Conservation (phyloP, 2,329 filamentous ascomycete genomes). For the Hymenotorrendiella dingleyae region DNA sequence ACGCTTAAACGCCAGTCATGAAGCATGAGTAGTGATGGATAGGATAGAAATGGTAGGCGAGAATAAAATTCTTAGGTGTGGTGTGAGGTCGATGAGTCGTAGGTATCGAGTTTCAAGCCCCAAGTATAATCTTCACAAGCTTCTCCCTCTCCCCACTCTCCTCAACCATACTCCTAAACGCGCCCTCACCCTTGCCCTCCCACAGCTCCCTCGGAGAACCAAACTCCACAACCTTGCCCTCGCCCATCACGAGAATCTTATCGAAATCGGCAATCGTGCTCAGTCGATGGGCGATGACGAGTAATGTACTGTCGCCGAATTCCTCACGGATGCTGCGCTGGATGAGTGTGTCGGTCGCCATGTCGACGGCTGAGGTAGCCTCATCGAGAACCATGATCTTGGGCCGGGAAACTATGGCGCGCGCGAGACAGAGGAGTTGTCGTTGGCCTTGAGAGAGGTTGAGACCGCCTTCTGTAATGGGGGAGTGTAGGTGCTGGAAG, state of each 20-base stretch:
- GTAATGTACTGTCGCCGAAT: conserved; percentile 60
- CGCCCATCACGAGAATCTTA: conserved; percentile 63
- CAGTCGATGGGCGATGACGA: conserved; percentile 71
- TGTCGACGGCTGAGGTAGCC: conserved; percentile 73
- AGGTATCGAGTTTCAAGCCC: background rate
- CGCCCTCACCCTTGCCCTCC: conserved; percentile 35
- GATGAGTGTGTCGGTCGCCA: conserved; percentile 68
- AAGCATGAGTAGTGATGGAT: too few species aligned
- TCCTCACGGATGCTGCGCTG: conserved; percentile 68
- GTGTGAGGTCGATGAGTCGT: too few species aligned
- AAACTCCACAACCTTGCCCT: conserved; percentile 62
- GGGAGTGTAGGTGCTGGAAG: conserved; percentile 56
- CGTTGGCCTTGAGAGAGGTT: conserved; percentile 73
- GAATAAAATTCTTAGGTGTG: too few species aligned
- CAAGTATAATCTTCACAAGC: conserved; percentile 18
- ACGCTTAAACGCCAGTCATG: too few species aligned
- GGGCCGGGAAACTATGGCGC: conserved; percentile 64
- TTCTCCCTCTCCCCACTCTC: conserved; percentile 50
- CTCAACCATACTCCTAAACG: conserved; percentile 59
- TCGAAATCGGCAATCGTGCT: conserved; percentile 76
- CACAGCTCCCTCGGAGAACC: conserved; percentile 59
- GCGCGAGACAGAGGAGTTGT: conserved; percentile 69
- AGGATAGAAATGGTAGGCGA: too few species aligned
- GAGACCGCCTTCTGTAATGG: conserved; percentile 64
- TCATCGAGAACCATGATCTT: conserved; percentile 78